Evolutionary conservation across 2,329 filamentous ascomycete species (phyloP).

Genomic region (Huntiella decipiens): DNA sequence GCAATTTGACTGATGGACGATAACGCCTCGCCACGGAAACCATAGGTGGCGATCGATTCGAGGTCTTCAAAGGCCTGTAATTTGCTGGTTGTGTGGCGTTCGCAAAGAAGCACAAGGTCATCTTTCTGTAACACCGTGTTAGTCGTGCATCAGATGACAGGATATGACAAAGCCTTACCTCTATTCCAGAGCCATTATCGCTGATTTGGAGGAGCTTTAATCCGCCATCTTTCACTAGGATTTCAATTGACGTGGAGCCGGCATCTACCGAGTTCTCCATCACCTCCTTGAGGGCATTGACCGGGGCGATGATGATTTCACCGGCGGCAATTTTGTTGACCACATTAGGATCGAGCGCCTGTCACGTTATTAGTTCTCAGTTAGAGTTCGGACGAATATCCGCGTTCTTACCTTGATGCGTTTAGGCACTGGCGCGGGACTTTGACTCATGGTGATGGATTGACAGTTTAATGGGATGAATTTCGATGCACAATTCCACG

Average conservation of each 20-base stretch:
- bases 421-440: neutral
- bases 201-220: conserved; percentile 91
- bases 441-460: too few species aligned
- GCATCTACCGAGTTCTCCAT: conserved; percentile 96
- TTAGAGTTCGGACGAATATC: neutral
- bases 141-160: neutral
- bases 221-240: conserved; percentile 85
- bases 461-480: too few species aligned
- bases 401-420: conserved; percentile 5
- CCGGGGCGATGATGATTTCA: conserved; percentile 93
- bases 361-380: neutral
- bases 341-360: conserved; percentile 79
- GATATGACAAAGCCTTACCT: conserved; percentile 36
- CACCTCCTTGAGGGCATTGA: conserved; percentile 88
- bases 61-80: conserved; percentile 86
- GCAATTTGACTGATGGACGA: conserved; percentile 98
- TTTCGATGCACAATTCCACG: too few species aligned
- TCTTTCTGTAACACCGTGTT: conserved; percentile 42
- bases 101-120: conserved; percentile 78
- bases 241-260: conserved; percentile 78
- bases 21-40: conserved; percentile 90
- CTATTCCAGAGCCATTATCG: conserved; percentile 90
- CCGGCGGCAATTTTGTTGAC: conserved; percentile 98
- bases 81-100: conserved; percentile 94
- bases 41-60: conserved; percentile 77